Percentiles rank a stretch among this genome's conserved stretches.
phyloP scores from a whole-genome alignment of 2,329 filamentous ascomycete genomes.

The Alternaria solani region DNA sequence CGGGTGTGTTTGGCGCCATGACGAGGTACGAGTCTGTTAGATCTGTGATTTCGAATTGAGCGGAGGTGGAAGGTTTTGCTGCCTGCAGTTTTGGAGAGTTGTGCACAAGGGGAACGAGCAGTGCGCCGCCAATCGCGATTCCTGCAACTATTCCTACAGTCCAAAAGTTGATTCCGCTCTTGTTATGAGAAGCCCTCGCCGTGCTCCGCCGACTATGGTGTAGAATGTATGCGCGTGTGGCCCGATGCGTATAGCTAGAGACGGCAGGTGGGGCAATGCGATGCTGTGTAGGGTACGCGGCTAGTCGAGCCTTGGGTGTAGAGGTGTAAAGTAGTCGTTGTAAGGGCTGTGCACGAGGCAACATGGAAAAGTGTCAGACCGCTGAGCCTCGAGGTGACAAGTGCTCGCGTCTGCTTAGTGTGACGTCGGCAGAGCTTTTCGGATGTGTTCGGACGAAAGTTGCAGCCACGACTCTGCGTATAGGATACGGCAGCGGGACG shows the following conservation, averaged over 20 bases:
- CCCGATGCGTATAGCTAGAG: slow-evolving; percentile 15
- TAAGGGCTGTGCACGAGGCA: slow-evolving; percentile 30
- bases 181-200: slow-evolving; percentile 18
- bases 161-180: slow-evolving; percentile 39
- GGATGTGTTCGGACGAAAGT: slow-evolving; percentile 7
- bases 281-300: slow-evolving; percentile 18
- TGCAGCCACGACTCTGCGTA: slow-evolving; percentile 9
- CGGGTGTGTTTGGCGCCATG: slow-evolving; percentile 57
- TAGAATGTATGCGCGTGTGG: slow-evolving; percentile 20
- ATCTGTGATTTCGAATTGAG: slow-evolving; percentile 30
- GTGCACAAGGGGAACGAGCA: slow-evolving; percentile 36
- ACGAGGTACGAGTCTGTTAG: slow-evolving; percentile 44
- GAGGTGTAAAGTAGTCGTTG: slow-evolving; percentile 13
- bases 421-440: slow-evolving; percentile 16
- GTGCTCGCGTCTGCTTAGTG: slow-evolving; percentile 12
- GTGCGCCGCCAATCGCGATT: slow-evolving; percentile 44
- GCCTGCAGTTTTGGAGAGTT: slow-evolving; percentile 15
- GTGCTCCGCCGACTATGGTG: slow-evolving; percentile 10
- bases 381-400: slow-evolving; percentile 17
- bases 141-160: slow-evolving; percentile 39
- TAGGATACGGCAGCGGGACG: slow-evolving; percentile 2
- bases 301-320: slow-evolving; percentile 16
- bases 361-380: slow-evolving; percentile 32
- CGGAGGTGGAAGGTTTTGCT: slow-evolving; percentile 14
- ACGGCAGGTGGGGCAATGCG: slow-evolving; percentile 22